Base-by-base conservation (phyloP, 2,329 filamentous ascomycete species). In the Didymosphaeria variabile region DNA sequence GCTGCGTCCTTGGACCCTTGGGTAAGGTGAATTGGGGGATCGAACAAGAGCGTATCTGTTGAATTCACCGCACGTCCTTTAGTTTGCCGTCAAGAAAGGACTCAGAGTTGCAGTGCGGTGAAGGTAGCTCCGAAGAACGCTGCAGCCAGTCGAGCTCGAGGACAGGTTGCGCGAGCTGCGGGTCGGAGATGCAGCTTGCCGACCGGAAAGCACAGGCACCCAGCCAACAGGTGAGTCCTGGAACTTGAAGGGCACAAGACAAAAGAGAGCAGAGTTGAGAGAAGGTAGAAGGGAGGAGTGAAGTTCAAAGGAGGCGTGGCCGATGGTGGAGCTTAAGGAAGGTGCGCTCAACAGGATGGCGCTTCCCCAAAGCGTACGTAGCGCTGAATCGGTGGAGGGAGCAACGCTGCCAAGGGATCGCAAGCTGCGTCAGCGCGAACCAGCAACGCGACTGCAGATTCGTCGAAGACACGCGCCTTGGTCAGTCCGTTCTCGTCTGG, bases 101-200 rank as follows among this genome's bases (percentile, higher is more conserved):
- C 36, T 23, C 29, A 38, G 36, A 38, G 12, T 13, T 12, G 38
- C 38, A 12, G 36, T 6, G 36, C 42, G 52, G 50, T 36, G 54
- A 46, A 26, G 32, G 45, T 31, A 26, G 50, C 26, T 45, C 38
- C 29, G 40, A 38, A 17, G 50, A 29, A 32, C 36, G 47, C 32
- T 44, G 38, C 51, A 21, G 53, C 53, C 15, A n/a, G 29, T 55
- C 52, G 53, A 56, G 44, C 55, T 55, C 52, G 58, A 54, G 55
- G 59, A 49, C 51, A 58, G 56, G 45, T 62, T 46, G 56, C 54
- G 49, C 53, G 36, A 60, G 60, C 42, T 34, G 46, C 53, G 31
- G 57, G 61, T 66, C 67, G 55, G 64, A 62, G 58, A 68, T 61
- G 65, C 63, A 63, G 57, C 55, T 62, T 38, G 51, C 61, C 59